Evolutionary conservation across 768 basidiomycete genomes (phyloP).

Genomic region (Gyrodon lividus): DNA sequence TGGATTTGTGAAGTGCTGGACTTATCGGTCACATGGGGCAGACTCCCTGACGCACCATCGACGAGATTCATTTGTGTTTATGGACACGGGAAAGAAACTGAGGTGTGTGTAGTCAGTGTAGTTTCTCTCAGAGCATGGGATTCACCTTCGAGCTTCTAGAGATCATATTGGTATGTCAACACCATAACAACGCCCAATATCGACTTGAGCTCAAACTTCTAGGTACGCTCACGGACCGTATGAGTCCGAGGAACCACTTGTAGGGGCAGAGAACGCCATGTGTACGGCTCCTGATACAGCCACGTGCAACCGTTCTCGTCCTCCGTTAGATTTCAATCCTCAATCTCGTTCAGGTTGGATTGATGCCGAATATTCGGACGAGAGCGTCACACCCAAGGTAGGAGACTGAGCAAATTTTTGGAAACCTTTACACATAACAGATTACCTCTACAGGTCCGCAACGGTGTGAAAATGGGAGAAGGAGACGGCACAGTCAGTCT

Average conservation of each 20-base stretch:
- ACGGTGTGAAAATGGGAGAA: constrained; percentile 91
- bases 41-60: constrained; percentile 85
- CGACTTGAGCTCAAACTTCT: not conserved
- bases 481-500: constrained; percentile 93
- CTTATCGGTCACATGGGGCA: constrained; percentile 24
- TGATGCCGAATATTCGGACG: constrained; percentile 77
- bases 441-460: constrained; percentile 47
- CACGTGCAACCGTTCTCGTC: constrained; percentile 43
- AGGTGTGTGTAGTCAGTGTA: constrained; percentile 46
- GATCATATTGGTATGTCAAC: constrained; percentile 76
- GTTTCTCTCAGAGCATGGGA: not conserved
- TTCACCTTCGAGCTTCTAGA: constrained; percentile 37
- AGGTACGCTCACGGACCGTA: constrained; percentile 75
- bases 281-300: constrained; percentile 45
- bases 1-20: not conserved
- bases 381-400: constrained; percentile 56
- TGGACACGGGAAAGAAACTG: constrained; percentile 94
- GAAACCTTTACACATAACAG: not conserved
- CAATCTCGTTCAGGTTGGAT: constrained; percentile 68
- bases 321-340: constrained; percentile 53
- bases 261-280: constrained; percentile 42
- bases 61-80: constrained; percentile 94
- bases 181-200: not conserved
- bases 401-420: not conserved
- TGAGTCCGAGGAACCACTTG: constrained; percentile 58